Percentiles rank a stretch among this genome's conserved stretches.
Evolutionary conservation across 1,139 yeast genomes (phyloP).

Genomic region (Pichia sp.): DNA sequence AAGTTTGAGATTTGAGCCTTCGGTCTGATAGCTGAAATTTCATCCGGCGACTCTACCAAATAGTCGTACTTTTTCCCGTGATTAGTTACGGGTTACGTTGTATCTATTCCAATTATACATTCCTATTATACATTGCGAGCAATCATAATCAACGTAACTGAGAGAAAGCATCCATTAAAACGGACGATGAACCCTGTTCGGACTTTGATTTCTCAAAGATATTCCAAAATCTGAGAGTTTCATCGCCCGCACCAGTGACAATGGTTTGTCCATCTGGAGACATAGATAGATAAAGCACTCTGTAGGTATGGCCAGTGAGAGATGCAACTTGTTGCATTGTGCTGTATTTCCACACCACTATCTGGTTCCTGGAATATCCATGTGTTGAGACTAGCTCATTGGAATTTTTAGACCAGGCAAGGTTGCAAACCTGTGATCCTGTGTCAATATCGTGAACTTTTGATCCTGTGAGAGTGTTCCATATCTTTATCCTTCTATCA

Average conservation of each 20-base stretch:
- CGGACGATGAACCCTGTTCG: slow-evolving; percentile 53
- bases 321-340: slow-evolving; percentile 88
- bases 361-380: slow-evolving; percentile 87
- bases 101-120: too few relatives aligned
- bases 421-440: slow-evolving; percentile 93
- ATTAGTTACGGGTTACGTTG: too few relatives aligned
- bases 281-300: slow-evolving; percentile 83
- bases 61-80: too few relatives aligned
- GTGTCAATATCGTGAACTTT: slow-evolving; percentile 77
- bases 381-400: slow-evolving; percentile 93
- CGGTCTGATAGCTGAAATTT: too few relatives aligned
- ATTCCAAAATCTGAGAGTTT: slow-evolving; percentile 90
- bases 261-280: slow-evolving; percentile 98
- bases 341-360: slow-evolving; percentile 92
- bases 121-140: too few relatives aligned
- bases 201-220: slow-evolving; percentile 70
- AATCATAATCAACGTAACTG: slow-evolving; percentile 38
- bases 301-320: slow-evolving; percentile 86
- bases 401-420: slow-evolving; percentile 88
- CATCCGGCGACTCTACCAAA: too few relatives aligned
- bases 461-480: slow-evolving; percentile 84
- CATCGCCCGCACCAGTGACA: slow-evolving; percentile 99
- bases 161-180: slow-evolving; percentile 70
- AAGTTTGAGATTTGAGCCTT: too few relatives aligned
- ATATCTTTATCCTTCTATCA: slow-evolving; percentile 80